phyloP scores from a whole-genome alignment of 768 basidiomycete species.

The Harrya chromipes region DNA sequence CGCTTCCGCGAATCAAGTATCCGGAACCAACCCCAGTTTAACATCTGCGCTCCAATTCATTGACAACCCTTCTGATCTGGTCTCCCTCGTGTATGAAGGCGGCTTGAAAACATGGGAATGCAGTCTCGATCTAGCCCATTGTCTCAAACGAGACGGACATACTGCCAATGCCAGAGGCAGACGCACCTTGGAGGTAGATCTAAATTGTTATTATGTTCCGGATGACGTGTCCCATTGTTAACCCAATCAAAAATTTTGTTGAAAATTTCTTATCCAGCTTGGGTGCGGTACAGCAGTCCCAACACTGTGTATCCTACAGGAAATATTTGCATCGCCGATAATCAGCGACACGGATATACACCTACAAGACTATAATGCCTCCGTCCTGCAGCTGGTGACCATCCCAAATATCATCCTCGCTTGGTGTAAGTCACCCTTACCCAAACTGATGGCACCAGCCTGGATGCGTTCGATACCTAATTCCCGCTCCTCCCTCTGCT shows the following conservation, averaged over 20 bases:
- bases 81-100: slow-evolving; percentile 92
- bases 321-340: slow-evolving; percentile 45
- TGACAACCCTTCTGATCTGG: slow-evolving; percentile 83
- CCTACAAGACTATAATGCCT: slow-evolving; percentile 89
- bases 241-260: neutral
- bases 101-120: slow-evolving; percentile 99
- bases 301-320: slow-evolving; percentile 65
- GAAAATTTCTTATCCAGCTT: slow-evolving; percentile 45
- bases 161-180: slow-evolving; percentile 40
- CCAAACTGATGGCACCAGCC: neutral
- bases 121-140: slow-evolving; percentile 79
- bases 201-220: neutral
- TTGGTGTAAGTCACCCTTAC: slow-evolving; percentile 62
- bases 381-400: slow-evolving; percentile 76
- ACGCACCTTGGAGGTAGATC: slow-evolving; percentile 65
- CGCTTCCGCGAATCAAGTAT: slow-evolving; percentile 16
- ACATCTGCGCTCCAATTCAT: slow-evolving; percentile 56
- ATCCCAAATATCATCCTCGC: slow-evolving; percentile 73
- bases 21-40: neutral
- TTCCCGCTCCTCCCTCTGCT: neutral
- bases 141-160: slow-evolving; percentile 41
- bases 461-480: neutral
- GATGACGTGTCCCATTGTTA: too few species aligned
- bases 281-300: slow-evolving; percentile 95
- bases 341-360: slow-evolving; percentile 47